Conservation (phyloP, 2,329 filamentous ascomycete genomes). For the Colletotrichum eremochloae region DNA sequence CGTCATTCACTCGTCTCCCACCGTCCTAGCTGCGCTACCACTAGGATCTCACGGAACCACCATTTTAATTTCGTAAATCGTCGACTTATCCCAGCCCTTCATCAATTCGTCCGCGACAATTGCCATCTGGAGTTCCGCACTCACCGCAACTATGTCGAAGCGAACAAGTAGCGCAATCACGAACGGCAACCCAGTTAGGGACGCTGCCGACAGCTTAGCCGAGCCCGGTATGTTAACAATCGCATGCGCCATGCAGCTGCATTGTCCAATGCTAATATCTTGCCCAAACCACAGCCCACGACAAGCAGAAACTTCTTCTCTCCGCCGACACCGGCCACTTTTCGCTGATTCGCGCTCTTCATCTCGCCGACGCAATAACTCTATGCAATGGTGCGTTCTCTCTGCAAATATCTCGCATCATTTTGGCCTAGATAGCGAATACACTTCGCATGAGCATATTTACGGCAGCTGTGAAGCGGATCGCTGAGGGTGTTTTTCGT, state of each 20-base stretch:
- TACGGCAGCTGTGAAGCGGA: background rate
- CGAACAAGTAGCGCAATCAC: slow-evolving; percentile 64
- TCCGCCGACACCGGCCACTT: slow-evolving; percentile 81
- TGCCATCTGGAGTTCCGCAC: background rate
- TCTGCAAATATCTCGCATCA: background rate
- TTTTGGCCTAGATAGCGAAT: background rate
- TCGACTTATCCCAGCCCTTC: background rate
- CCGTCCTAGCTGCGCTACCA: background rate
- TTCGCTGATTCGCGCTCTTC: slow-evolving; percentile 75
- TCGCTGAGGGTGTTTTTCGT: background rate
- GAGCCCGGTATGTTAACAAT: slow-evolving; percentile 51
- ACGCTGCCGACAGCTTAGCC: slow-evolving; percentile 44
- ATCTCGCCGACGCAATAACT: slow-evolving; percentile 87
- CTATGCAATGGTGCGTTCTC: slow-evolving; percentile 77
- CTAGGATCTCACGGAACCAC: background rate
- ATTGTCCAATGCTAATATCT: slow-evolving; percentile 6
- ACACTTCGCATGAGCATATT: background rate
- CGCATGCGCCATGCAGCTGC: slow-evolving; percentile 17
- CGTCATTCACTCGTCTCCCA: background rate
- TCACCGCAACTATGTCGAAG: slow-evolving; percentile 69
- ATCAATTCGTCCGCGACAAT: background rate
- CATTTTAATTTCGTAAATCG: background rate
- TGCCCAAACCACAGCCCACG: slow-evolving; percentile 62
- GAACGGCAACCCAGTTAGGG: slow-evolving; percentile 59
- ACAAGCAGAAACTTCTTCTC: slow-evolving; percentile 83